Conservation (phyloP, 2,329 filamentous ascomycete genomes). For the Cladorrhinum sp. region DNA sequence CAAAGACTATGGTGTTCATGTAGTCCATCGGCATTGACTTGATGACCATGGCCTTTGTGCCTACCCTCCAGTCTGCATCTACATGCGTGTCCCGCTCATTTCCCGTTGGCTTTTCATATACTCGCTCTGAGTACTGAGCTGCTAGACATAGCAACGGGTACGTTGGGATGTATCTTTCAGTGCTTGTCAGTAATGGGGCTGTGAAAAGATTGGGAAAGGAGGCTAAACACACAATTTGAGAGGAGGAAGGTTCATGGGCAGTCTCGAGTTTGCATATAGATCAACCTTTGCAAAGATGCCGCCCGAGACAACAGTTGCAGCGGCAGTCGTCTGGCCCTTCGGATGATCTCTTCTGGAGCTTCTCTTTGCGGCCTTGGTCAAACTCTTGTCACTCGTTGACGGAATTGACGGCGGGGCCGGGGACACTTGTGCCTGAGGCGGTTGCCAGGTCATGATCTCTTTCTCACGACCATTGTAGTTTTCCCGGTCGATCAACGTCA, state of each 20-base stretch:
- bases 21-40: constrained; percentile 77
- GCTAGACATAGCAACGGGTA: constrained; percentile 77
- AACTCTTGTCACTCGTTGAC: constrained; percentile 13
- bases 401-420: constrained; percentile 1
- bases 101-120: constrained; percentile 64
- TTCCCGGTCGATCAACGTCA: constrained; percentile 70
- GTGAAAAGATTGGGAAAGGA: neutral
- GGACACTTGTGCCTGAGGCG: constrained; percentile 14
- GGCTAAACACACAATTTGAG: constrained; percentile 58
- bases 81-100: constrained; percentile 67
- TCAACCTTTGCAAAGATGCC: constrained; percentile 75
- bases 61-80: constrained; percentile 65
- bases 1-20: constrained; percentile 76
- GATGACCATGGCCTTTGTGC: constrained; percentile 83
- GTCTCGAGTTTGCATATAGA: constrained; percentile 71
- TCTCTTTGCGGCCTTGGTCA: constrained; percentile 30
- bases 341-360: constrained; percentile 33
- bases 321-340: constrained; percentile 37
- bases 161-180: constrained; percentile 64
- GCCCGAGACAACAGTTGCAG: constrained; percentile 41
- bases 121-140: constrained; percentile 71
- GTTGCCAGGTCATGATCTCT: constrained; percentile 47
- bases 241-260: constrained; percentile 65
- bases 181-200: constrained; percentile 20
- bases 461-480: constrained; percentile 51